Base-by-base conservation (phyloP, 1,139 yeast genomes). In the Petasospora fabianii region DNA sequence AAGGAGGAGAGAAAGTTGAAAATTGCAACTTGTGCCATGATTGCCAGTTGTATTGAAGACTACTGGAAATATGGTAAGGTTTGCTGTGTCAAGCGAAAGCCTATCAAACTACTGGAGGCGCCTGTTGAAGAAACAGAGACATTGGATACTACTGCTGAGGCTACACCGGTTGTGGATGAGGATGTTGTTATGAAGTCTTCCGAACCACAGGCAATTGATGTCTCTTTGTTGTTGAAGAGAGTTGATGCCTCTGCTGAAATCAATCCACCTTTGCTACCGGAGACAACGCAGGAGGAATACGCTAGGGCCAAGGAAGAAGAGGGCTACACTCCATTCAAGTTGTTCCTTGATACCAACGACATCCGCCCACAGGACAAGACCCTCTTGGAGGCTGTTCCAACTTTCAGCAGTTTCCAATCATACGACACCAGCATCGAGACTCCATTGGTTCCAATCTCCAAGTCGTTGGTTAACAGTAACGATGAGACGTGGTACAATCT, bases 41-140 rank as follows among this genome's bases (percentile, higher is more conserved):
- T 90, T 24, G 82, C 97, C 0, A 79, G 77, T 42, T 84, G 90
- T 0, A 73, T 90, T 1, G 64, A 65, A 47, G 96, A 87, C 44
- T 88, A 78, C 54, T 88, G 95, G 95, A 65, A 55, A 1, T 74
- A 73, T 50, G 97, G 96, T 1, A 79, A 78, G 51, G 72, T 68
- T 3, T 75, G 80, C 46, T 84, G 95, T 51, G 66, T 84, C 11
- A 76, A 69, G 47, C 56, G 69, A 34, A 65, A 60, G 41, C 64
- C 68, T 4, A 62, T 71, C 19, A 49, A 47, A 13, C 56, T 40
- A 22, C 13, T 40, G 20, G 31, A 31, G n/a, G 19, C 42, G 11
- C 5, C 19, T 24, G 46, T 36, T 14, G 44, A 40, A 7, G 39
- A 30, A 14, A 9, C 27, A 17, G 32, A 9, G 13, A n/a, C 22